phyloP scores from a whole-genome alignment of 352 stramenopile species.

The Phytopythium kandeliae region DNA sequence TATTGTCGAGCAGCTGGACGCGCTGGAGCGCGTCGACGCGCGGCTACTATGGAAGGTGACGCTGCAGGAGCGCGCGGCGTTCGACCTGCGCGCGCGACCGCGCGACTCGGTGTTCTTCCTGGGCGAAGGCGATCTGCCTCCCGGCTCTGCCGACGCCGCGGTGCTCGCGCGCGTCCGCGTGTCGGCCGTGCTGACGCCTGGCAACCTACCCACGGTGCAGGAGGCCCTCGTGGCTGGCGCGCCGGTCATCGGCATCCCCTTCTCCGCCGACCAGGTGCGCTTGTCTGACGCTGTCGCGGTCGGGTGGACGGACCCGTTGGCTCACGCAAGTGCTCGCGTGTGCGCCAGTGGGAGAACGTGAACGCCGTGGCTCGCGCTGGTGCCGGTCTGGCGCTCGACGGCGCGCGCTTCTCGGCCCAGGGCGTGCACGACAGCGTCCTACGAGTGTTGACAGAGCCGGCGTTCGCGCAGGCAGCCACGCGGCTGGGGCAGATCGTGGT shows the following conservation, averaged over 20 bases:
- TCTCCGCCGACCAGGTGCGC: constrained; percentile 62
- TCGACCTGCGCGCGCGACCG: constrained; percentile 41
- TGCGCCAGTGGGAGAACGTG: constrained; percentile 46
- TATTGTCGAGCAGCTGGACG: constrained; percentile 31
- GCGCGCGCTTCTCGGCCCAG: constrained; percentile 24
- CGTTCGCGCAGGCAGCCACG: constrained; percentile 31
- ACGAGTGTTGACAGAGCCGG: constrained; percentile 29
- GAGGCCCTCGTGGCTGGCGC: constrained; percentile 53
- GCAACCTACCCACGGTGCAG: constrained; percentile 51
- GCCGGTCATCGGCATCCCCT: constrained; percentile 63
- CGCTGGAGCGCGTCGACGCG: constrained; percentile 40
- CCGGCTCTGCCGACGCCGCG: constrained; percentile 29
- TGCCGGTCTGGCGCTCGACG: constrained; percentile 37
- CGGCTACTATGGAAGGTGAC: constrained; percentile 57
- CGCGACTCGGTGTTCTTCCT: constrained; percentile 53
- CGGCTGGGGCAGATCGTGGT: constrained; percentile 55
- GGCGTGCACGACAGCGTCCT: constrained; percentile 26
- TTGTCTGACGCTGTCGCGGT: neutral
- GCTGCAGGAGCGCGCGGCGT: constrained; percentile 48
- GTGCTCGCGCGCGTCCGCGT: constrained; percentile 30
- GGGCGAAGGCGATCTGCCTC: constrained; percentile 15
- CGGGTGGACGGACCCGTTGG: no score
- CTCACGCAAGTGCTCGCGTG: no score
- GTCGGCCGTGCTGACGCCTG: constrained; percentile 51
- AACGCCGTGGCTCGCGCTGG: constrained; percentile 52